Conservation (phyloP, 1,284 basidiomycete genomes). For the Mrakiaceae sp. region DNA sequence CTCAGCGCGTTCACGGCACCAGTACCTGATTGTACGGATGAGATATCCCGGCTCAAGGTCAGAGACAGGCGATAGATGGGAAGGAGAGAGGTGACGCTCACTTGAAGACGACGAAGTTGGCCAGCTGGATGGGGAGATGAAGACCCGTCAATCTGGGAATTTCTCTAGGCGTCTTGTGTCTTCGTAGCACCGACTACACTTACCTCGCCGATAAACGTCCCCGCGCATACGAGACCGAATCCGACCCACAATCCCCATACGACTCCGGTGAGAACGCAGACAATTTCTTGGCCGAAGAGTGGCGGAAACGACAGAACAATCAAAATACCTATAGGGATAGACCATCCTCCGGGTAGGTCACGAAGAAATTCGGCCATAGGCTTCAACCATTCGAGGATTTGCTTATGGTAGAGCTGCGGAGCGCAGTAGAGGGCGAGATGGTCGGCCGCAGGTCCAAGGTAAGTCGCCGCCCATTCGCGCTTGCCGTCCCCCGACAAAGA, state of each 20-base stretch:
- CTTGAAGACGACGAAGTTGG: constrained; percentile 46
- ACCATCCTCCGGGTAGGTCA: not conserved
- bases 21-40: constrained; percentile 37
- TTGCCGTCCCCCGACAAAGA: too few species aligned
- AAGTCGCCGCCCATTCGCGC: too few species aligned
- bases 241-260: constrained; percentile 62
- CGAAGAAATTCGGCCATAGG: constrained; percentile 42
- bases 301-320: constrained; percentile 18
- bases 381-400: constrained; percentile 55
- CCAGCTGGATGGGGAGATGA: constrained; percentile 45
- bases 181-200: not conserved
- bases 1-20: constrained; percentile 50
- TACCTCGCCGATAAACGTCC: constrained; percentile 10
- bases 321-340: not conserved
- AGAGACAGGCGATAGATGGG: constrained; percentile 42
- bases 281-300: constrained; percentile 60
- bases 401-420: constrained; percentile 44
- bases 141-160: not conserved
- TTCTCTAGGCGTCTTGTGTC: not conserved
- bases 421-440: too few species aligned
- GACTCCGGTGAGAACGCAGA: constrained; percentile 62
- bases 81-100: not conserved
- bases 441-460: too few species aligned
- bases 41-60: too few species aligned
- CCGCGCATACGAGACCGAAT: constrained; percentile 45